These are phyloP conservation scores for Ophiocordyceps camponoti-leonardi DNA, from an alignment of 2,329 filamentous ascomycete species.

Conservation along the genomic window DNA sequence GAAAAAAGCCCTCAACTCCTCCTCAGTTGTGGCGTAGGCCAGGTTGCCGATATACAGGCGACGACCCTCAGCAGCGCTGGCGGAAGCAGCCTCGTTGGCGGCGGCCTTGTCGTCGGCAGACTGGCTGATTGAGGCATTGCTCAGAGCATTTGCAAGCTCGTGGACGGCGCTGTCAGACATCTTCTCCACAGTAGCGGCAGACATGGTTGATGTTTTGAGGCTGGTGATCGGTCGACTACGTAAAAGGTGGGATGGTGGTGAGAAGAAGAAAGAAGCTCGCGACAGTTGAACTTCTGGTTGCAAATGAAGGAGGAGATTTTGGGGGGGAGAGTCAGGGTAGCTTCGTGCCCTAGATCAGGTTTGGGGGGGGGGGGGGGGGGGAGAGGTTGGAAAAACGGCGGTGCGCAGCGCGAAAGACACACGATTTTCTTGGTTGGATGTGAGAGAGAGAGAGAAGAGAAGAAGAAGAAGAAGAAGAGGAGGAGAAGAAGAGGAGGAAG, in stretches of 20 bases:
- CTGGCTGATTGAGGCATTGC: constrained; percentile 49
- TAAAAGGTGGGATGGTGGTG: constrained; percentile 16
- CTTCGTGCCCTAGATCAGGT: constrained; percentile 67
- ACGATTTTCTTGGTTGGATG: too few relatives aligned
- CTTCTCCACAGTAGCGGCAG: constrained; percentile 51
- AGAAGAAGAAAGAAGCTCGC: constrained; percentile 23
- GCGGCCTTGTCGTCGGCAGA: constrained; percentile 37
- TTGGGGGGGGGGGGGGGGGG: constrained; percentile 8
- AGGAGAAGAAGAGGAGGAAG: constrained; percentile 10
- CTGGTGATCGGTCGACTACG: constrained; percentile 22
- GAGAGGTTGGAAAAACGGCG: too few relatives aligned
- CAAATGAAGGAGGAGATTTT: constrained; percentile 37
- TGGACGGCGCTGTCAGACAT: constrained; percentile 49
- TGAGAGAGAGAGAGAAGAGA: too few relatives aligned
- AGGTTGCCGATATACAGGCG: constrained; percentile 99
- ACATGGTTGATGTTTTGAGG: constrained; percentile 55
- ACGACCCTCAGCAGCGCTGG: constrained; percentile 95
- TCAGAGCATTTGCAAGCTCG: constrained; percentile 59
- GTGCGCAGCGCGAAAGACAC: too few relatives aligned
- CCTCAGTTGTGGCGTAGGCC: constrained; percentile 99
- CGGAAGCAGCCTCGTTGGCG: constrained; percentile 80
- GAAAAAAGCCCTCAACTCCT: constrained; percentile 99
- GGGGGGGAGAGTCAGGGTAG: constrained; percentile 50
- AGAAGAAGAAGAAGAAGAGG: constrained; percentile 8
- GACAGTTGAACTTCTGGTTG: constrained; percentile 48